Evolutionary conservation across 163 green algal species (phyloP).

Genomic region (Coccomyxa subellipsoidea): DNA sequence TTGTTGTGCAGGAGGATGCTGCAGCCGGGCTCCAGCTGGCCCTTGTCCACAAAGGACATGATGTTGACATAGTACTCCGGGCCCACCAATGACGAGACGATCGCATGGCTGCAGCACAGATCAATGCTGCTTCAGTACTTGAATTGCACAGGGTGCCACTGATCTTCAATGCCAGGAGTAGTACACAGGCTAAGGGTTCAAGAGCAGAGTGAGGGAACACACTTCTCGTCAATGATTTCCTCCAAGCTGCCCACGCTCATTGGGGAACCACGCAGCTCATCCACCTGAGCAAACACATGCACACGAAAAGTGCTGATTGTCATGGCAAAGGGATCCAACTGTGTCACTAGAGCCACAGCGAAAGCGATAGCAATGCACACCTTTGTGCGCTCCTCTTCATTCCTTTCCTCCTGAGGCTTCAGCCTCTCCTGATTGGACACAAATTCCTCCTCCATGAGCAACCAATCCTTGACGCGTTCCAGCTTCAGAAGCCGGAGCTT

Average conservation of each 20-base stretch:
- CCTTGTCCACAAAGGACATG: constrained; percentile 97
- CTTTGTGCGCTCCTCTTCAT: constrained; percentile 93
- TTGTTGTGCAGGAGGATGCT: constrained; percentile 98
- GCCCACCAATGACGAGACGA: constrained; percentile 89
- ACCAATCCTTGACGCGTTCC: constrained; percentile 96
- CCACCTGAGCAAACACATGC: constrained; percentile 63
- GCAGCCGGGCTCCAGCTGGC: constrained; percentile 96
- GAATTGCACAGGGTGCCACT: background rate
- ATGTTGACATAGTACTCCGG: constrained; percentile 99
- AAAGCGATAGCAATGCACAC: too few relatives aligned
- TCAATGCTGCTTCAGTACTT: background rate
- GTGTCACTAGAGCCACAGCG: too few relatives aligned
- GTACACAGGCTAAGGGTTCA: background rate
- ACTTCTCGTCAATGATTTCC: constrained; percentile 99
- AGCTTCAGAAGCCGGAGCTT: constrained; percentile 96
- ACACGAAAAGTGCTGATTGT: too few relatives aligned
- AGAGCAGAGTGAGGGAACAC: constrained; percentile 12
- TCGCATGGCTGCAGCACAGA: constrained; percentile 80
- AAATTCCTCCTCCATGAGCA: constrained; percentile 99
- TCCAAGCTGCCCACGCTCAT: constrained; percentile 95
- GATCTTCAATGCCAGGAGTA: background rate
- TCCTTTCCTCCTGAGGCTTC: constrained; percentile 92
- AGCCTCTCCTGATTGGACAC: constrained; percentile 90
- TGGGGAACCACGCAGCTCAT: constrained; percentile 92
- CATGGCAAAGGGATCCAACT: too few relatives aligned